Evolutionary conservation across 2,329 filamentous ascomycete species (phyloP).

Genomic region (Phaeosphaeria sp.): DNA sequence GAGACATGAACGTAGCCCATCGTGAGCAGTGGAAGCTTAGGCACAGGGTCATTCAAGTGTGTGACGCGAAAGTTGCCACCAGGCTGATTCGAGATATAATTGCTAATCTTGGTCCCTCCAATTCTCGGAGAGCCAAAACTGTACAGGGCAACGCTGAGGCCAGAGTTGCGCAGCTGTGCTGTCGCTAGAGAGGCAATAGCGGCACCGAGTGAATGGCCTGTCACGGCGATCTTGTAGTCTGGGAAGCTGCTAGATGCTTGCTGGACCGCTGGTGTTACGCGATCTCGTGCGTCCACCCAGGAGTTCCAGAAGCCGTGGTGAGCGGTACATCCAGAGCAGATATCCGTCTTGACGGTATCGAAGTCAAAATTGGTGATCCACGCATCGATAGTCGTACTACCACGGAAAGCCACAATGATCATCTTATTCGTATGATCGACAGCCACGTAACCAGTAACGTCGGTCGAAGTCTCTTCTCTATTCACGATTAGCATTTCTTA

Average conservation of each 20-base stretch:
- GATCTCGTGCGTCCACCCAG: slow-evolving; percentile 61
- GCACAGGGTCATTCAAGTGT: slow-evolving; percentile 71
- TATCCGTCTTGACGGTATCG: slow-evolving; percentile 47
- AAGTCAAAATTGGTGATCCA: slow-evolving; percentile 65
- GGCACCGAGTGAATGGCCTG: slow-evolving; percentile 73
- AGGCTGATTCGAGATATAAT: slow-evolving; percentile 62
- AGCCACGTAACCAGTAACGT: slow-evolving; percentile 56
- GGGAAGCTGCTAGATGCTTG: slow-evolving; percentile 57
- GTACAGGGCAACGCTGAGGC: slow-evolving; percentile 50
- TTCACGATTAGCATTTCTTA: slow-evolving; percentile 4
- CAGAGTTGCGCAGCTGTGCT: slow-evolving; percentile 51
- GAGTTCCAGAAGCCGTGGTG: slow-evolving; percentile 66
- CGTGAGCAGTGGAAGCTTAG: slow-evolving; percentile 67
- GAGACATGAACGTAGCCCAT: slow-evolving; percentile 70
- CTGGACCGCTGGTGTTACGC: slow-evolving; percentile 54
- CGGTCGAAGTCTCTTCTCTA: slow-evolving; percentile 37
- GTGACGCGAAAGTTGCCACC: slow-evolving; percentile 69
- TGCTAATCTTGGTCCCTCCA: slow-evolving; percentile 64
- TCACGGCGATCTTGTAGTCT: slow-evolving; percentile 61
- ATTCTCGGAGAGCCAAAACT: slow-evolving; percentile 72
- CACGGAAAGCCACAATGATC: slow-evolving; percentile 67
- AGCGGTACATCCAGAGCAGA: slow-evolving; percentile 58
- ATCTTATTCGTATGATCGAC: slow-evolving; percentile 54
- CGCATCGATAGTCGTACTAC: slow-evolving; percentile 65
- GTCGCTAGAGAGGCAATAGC: slow-evolving; percentile 68